These are phyloP conservation scores for Grigorovia jiainica DNA, from an alignment of 805 yeast genomes.

Conservation along the genomic window DNA sequence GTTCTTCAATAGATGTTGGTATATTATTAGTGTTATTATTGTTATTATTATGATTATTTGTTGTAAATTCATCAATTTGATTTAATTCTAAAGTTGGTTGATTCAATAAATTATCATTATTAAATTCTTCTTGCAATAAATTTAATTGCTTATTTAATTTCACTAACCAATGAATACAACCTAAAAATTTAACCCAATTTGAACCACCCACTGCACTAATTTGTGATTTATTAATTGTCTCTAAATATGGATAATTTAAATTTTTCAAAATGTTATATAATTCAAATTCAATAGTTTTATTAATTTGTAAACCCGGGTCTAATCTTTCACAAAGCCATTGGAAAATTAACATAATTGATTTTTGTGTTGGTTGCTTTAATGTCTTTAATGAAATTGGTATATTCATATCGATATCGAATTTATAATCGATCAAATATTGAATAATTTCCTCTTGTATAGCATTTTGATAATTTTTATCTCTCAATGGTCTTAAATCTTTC, in stretches of 20 bases:
- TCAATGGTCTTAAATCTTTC: constrained; percentile 66
- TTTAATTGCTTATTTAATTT: constrained; percentile 42
- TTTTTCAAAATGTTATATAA: constrained; percentile 57
- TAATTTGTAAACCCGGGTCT: constrained; percentile 71
- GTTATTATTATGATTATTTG: not conserved
- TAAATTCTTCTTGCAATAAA: constrained; percentile 10
- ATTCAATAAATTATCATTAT: constrained; percentile 16
- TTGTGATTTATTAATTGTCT: constrained; percentile 71
- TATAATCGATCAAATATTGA: constrained; percentile 51
- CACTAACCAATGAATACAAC: constrained; percentile 76
- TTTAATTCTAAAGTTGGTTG: constrained; percentile 27
- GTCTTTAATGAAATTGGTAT: constrained; percentile 59
- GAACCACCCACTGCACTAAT: constrained; percentile 87
- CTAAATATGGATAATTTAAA: constrained; percentile 71
- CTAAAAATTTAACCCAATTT: constrained; percentile 76
- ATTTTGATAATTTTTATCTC: constrained; percentile 61
- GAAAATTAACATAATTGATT: constrained; percentile 69
- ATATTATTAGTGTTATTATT: constrained; percentile 4
- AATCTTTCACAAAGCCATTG: constrained; percentile 68
- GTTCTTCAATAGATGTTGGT: constrained; percentile 19
- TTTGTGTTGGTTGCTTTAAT: constrained; percentile 72
- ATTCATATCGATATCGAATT: constrained; percentile 67
- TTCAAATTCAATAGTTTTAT: constrained; percentile 63
- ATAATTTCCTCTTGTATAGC: constrained; percentile 58
- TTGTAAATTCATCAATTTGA: constrained; percentile 15